phyloP scores from a whole-genome alignment of 2,329 filamentous ascomycete genomes.

The Fusarium musae region DNA sequence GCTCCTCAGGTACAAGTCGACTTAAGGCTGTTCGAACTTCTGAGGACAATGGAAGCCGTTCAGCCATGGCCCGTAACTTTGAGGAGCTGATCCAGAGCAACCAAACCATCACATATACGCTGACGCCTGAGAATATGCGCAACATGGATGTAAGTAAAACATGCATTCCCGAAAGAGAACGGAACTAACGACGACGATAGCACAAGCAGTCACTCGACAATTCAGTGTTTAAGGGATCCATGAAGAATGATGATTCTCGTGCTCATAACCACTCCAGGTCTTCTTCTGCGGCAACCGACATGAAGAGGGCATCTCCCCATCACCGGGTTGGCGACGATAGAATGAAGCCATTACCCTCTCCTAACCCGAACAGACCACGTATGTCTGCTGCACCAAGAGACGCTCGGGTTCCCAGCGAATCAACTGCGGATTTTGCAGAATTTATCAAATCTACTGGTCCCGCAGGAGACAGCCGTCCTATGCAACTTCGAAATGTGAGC shows the following conservation, averaged over 20 bases:
- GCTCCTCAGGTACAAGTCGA: constrained; percentile 61
- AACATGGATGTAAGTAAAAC: constrained; percentile 72
- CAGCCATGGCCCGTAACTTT: constrained; percentile 74
- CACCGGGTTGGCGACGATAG: constrained; percentile 37
- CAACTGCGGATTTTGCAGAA: constrained; percentile 84
- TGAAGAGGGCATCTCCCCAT: constrained; percentile 46
- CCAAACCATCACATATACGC: constrained; percentile 83
- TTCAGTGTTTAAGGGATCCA: constrained; percentile 53
- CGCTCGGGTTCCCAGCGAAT: constrained; percentile 75
- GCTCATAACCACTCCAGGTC: constrained; percentile 58
- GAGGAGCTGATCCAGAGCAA: constrained; percentile 85
- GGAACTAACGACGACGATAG: constrained; percentile 49
- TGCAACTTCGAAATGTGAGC: constrained; percentile 51
- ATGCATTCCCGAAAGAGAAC: too few relatives aligned
- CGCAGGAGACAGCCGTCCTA: constrained; percentile 54
- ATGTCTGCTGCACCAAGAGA: constrained; percentile 69
- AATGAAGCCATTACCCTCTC: constrained; percentile 35
- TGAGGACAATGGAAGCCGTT: constrained; percentile 64
- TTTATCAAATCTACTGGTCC: constrained; percentile 91
- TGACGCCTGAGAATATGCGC: constrained; percentile 83
- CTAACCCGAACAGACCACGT: constrained; percentile 36
- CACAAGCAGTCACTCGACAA: constrained; percentile 56
- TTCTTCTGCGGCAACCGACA: constrained; percentile 56
- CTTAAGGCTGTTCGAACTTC: constrained; percentile 66
- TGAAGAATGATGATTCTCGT: constrained; percentile 61